A percentile compares a stretch with the other conserved stretches of the same genome.
Evolutionary conservation across 495 filamentous ascomycete species (phyloP).

Genomic region (Hypoxylon rickii): DNA sequence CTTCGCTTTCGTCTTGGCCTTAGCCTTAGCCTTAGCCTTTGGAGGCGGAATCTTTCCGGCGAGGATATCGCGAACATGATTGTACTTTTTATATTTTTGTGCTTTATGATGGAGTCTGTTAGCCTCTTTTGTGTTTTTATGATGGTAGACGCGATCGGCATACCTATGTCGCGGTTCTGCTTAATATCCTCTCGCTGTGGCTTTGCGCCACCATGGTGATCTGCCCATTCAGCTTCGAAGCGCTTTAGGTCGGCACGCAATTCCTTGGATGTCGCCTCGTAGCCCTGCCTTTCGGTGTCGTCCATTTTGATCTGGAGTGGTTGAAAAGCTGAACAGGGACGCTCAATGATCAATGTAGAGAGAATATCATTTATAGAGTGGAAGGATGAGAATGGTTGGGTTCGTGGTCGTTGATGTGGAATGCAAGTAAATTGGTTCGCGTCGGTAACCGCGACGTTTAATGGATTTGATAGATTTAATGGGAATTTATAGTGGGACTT

Average conservation of each 20-base stretch:
- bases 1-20: background rate
- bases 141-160: too few relatives aligned
- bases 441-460: background rate
- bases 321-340: too few relatives aligned
- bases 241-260: conserved; percentile 79
- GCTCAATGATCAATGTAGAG: too few relatives aligned
- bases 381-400: too few relatives aligned
- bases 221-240: conserved; percentile 82
- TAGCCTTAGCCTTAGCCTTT: conserved; percentile 30
- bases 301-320: conserved; percentile 47
- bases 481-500: background rate
- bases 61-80: conserved; percentile 66
- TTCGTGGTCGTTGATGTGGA: background rate
- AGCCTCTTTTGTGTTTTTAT: too few relatives aligned
- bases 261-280: conserved; percentile 47
- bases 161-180: conserved; percentile 79
- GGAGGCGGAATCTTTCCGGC: conserved; percentile 52
- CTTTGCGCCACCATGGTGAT: conserved; percentile 71
- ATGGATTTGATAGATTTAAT: too few relatives aligned
- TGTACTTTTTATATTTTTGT: conserved; percentile 90
- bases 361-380: too few relatives aligned
- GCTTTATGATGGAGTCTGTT: too few relatives aligned
- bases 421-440: background rate
- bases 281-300: conserved; percentile 39
- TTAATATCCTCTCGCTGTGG: conserved; percentile 87